Evolutionary conservation across 768 basidiomycete species (phyloP), one percentile per base, ranked within the genome.

Genomic region (Pholiota molesta): DNA sequence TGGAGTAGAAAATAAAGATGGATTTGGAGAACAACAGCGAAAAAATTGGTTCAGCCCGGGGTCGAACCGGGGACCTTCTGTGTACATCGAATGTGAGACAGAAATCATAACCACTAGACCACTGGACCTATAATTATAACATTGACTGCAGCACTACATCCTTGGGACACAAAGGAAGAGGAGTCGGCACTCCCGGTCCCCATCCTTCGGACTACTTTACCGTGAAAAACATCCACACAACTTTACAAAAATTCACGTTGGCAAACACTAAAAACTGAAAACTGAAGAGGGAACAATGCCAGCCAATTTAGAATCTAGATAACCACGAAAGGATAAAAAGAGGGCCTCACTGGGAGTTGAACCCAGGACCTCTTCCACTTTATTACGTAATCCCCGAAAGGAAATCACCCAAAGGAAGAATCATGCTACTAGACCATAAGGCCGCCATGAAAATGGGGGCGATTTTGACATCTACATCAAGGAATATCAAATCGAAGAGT

Each of bases 41-140:
- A 68, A 74, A 74, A 69, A 21, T 49, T 78, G 75, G 77, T 76
- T 75, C 75, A 77, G 73, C 72, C 76, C 76, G 74, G 75, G 75
- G 73, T 79, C 74, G 78, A 78, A 77, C 76, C 73, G 75, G 75
- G 71, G 74, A 78, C 76, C 77, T 76, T 77, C 76, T 78, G 77
- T 77, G 77, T 54, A 52, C 57, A 29, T 55, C 37, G 11, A 40
- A 66, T 78, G 77, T 78, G 73, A 77, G 75, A 77, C 77, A 78
- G 76, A 78, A 77, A 80, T 80, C 79, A 80, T 80, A 80, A 78
- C 79, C 47, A 49, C 47, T 49, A 49, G 47, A 49, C 47, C 47
- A 49, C 47, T 56, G 55, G 26, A 49, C 47, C 47, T 21, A 7
- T 31, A 37, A n/a, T 7, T n/a, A n/a, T 29, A 3, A 29, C 3